phyloP scores from a whole-genome alignment of 768 basidiomycete genomes.

The Leccinellum rugosiceps region DNA sequence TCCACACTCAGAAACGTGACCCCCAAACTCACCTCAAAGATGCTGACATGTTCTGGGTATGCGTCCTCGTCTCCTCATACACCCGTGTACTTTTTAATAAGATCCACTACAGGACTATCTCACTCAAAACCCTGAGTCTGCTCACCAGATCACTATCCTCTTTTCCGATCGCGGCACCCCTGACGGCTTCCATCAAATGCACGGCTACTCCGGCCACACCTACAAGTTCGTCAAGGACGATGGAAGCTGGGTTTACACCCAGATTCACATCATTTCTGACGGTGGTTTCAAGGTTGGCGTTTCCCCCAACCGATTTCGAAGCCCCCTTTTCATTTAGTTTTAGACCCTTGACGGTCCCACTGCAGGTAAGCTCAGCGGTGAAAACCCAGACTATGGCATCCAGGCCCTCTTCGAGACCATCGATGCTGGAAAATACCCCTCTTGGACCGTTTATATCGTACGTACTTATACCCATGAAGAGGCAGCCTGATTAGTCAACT shows the following conservation, averaged over 20 bases:
- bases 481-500: slow-evolving; percentile 4
- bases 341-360: slow-evolving; percentile 70
- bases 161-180: slow-evolving; percentile 97
- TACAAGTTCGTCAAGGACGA: slow-evolving; percentile 85
- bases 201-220: slow-evolving; percentile 94
- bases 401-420: slow-evolving; percentile 79
- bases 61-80: not conserved
- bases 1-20: slow-evolving; percentile 90
- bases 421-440: slow-evolving; percentile 73
- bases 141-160: slow-evolving; percentile 85
- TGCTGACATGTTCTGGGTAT: slow-evolving; percentile 79
- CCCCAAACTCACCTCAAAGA: slow-evolving; percentile 92
- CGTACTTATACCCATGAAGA: slow-evolving; percentile 23
- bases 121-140: slow-evolving; percentile 83
- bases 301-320: not conserved
- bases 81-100: not conserved
- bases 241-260: slow-evolving; percentile 81
- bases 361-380: slow-evolving; percentile 63
- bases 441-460: slow-evolving; percentile 86
- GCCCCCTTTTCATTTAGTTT: slow-evolving; percentile 4
- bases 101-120: slow-evolving; percentile 69
- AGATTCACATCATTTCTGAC: slow-evolving; percentile 78
- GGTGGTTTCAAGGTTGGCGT: slow-evolving; percentile 72
- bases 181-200: slow-evolving; percentile 79
- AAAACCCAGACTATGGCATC: slow-evolving; percentile 84